Conservation (phyloP, 2,329 filamentous ascomycete genomes). For the Paracamarosporium sp. region DNA sequence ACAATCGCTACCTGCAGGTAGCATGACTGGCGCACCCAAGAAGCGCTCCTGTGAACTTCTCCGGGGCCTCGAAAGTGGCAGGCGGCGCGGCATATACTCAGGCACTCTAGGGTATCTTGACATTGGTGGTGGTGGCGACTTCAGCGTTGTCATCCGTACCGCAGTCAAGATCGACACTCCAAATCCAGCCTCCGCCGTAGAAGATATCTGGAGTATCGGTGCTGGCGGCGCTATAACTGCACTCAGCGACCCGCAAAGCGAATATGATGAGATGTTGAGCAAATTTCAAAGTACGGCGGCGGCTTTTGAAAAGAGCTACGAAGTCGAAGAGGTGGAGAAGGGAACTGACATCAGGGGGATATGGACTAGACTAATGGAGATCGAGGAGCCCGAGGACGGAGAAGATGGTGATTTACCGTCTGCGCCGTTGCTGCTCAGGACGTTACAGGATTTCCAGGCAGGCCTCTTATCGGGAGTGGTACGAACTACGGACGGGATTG, state of each 20-base stretch:
- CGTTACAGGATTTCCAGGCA: slow-evolving; percentile 11
- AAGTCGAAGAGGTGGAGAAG: slow-evolving; percentile 10
- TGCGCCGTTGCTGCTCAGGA: slow-evolving; percentile 3
- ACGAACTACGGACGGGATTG: neutral
- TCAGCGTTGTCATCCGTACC: slow-evolving; percentile 88
- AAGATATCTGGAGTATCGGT: slow-evolving; percentile 79
- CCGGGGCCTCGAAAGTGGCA: slow-evolving; percentile 66
- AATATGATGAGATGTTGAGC: slow-evolving; percentile 84
- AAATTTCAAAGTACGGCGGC: slow-evolving; percentile 49
- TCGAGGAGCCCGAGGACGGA: neutral
- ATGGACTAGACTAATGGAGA: slow-evolving; percentile 1
- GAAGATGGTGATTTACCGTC: neutral
- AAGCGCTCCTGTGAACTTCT: slow-evolving; percentile 89
- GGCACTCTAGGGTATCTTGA: slow-evolving; percentile 92
- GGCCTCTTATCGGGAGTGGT: neutral
- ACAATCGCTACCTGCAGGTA: slow-evolving; percentile 82
- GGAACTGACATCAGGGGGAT: neutral
- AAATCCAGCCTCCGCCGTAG: slow-evolving; percentile 4
- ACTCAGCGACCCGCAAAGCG: slow-evolving; percentile 78
- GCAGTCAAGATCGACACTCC: slow-evolving; percentile 62
- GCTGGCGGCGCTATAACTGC: slow-evolving; percentile 91
- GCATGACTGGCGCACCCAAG: slow-evolving; percentile 97
- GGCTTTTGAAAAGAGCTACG: slow-evolving; percentile 30
- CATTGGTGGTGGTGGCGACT: slow-evolving; percentile 82
- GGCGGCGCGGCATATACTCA: slow-evolving; percentile 78